Percentiles rank a stretch among this genome's conserved stretches.
Conservation (phyloP, 108 stramenopile species). For the Skeletonema tropicum region DNA sequence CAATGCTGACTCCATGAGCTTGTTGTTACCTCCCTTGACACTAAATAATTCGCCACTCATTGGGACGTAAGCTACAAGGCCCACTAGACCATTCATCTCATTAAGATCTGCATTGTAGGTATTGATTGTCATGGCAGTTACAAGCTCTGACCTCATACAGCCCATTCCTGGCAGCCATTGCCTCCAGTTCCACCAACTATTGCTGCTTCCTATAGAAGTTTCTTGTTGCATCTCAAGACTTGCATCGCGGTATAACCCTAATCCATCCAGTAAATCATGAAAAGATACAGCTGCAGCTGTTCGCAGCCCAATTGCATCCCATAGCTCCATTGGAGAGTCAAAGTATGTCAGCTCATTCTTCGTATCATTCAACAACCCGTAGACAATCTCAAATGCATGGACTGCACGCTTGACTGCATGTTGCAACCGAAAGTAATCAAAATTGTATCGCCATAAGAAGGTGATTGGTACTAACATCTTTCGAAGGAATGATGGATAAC, state of each 20-base stretch:
- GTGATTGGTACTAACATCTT: slow-evolving; percentile 11
- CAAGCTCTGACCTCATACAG: slow-evolving; percentile 60
- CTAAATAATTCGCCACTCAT: slow-evolving; percentile 47
- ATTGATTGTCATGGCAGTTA: slow-evolving; percentile 62
- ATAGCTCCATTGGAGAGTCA: slow-evolving; percentile 69
- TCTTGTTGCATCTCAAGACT: slow-evolving; percentile 13
- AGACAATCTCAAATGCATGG: slow-evolving; percentile 50
- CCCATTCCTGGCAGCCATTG: slow-evolving; percentile 51
- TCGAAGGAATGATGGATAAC: slow-evolving; percentile 18
- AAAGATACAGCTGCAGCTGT: slow-evolving; percentile 43
- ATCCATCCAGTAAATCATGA: slow-evolving; percentile 61
- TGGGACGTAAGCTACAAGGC: slow-evolving; percentile 64
- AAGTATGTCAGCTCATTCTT: slow-evolving; percentile 61
- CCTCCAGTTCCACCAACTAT: slow-evolving; percentile 40
- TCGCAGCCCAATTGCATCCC: slow-evolving; percentile 57
- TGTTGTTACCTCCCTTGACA: slow-evolving; percentile 73
- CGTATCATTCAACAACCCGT: slow-evolving; percentile 46
- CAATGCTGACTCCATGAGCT: slow-evolving; percentile 70
- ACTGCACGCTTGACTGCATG: slow-evolving; percentile 48
- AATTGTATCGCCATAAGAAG: slow-evolving; percentile 41
- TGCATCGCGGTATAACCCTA: slow-evolving; percentile 46
- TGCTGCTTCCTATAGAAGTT: neutral
- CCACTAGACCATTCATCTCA: slow-evolving; percentile 72
- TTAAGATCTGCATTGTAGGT: slow-evolving; percentile 77
- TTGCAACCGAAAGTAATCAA: slow-evolving; percentile 39